Percentiles rank a stretch among this genome's conserved stretches.
Conservation (phyloP, 768 basidiomycete species). For the Kwoniella botswanensis region DNA sequence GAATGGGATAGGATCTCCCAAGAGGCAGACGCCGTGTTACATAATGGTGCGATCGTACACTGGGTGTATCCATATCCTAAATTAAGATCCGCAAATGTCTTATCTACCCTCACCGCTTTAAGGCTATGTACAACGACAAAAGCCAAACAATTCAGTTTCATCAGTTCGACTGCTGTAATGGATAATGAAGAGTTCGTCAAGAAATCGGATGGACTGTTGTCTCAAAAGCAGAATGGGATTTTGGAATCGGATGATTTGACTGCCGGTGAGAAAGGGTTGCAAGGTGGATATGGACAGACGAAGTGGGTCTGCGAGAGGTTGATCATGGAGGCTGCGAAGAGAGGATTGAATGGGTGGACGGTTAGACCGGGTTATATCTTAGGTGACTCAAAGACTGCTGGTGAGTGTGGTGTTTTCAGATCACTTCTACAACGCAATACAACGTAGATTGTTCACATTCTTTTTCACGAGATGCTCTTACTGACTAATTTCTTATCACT, state of each 20-base stretch:
- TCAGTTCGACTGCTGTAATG: slow-evolving; percentile 93
- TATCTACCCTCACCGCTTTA: slow-evolving; percentile 82
- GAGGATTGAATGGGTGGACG: slow-evolving; percentile 83
- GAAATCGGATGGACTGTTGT: slow-evolving; percentile 73
- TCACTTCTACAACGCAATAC: too few species aligned
- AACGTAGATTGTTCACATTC: too few species aligned
- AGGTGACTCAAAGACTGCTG: slow-evolving; percentile 84
- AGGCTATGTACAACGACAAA: slow-evolving; percentile 69
- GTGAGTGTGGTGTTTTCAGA: too few species aligned
- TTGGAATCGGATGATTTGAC: slow-evolving; percentile 88
- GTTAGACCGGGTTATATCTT: slow-evolving; percentile 95
- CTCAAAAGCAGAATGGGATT: slow-evolving; percentile 67
- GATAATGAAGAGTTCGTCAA: slow-evolving; percentile 89
- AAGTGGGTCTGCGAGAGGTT: slow-evolving; percentile 99
- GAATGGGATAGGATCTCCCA: slow-evolving; percentile 71
- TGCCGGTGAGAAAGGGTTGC: slow-evolving; percentile 73
- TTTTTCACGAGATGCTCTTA: too few species aligned
- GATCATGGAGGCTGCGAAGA: slow-evolving; percentile 83
- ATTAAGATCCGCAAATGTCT: slow-evolving; percentile 87
- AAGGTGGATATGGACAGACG: slow-evolving; percentile 93
- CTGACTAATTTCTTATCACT: neutral
- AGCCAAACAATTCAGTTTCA: slow-evolving; percentile 81
- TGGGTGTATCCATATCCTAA: slow-evolving; percentile 99
- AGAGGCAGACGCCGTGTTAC: slow-evolving; percentile 81
- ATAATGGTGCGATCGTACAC: slow-evolving; percentile 98